Conservation (phyloP, 257 asterid genomes). For the Nicotiana attenuata region DNA sequence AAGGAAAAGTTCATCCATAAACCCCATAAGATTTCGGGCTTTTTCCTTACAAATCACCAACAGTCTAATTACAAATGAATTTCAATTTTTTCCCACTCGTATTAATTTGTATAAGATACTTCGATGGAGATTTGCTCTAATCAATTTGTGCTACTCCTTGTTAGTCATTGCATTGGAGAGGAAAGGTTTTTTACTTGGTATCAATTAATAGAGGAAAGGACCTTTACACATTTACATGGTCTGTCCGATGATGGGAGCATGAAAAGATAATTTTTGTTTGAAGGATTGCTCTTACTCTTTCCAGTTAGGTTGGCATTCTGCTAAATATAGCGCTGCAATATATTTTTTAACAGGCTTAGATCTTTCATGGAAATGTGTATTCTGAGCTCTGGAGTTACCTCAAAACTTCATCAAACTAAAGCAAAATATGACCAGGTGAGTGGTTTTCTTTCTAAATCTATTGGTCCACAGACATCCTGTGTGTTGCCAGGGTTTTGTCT, state of each 20-base stretch:
- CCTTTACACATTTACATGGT: background rate
- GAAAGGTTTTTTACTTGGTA: background rate
- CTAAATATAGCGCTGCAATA: conserved; percentile 1
- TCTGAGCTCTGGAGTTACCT: conserved; percentile 70
- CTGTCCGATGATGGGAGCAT: background rate
- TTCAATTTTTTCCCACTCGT: background rate
- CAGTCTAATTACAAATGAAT: background rate
- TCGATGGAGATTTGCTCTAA: background rate
- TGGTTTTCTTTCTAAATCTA: conserved; percentile 5
- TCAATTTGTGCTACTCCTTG: conserved; percentile 5
- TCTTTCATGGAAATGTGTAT: conserved; percentile 98
- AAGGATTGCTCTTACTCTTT: background rate
- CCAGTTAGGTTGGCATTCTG: background rate
- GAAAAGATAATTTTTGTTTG: background rate
- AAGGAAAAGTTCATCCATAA: background rate
- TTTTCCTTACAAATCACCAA: background rate
- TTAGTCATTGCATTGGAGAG: background rate
- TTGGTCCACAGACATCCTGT: background rate
- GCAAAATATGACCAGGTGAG: conserved; percentile 53
- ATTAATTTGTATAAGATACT: background rate
- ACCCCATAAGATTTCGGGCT: background rate
- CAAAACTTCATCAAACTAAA: conserved; percentile 52
- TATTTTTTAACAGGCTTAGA: conserved; percentile 60
- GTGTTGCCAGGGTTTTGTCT: background rate
- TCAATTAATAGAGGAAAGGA: background rate